Percentiles rank a stretch among this genome's conserved stretches.
Evolutionary conservation across 2,329 filamentous ascomycete species (phyloP).

Genomic region (Phymatotrichopsis omnivora): DNA sequence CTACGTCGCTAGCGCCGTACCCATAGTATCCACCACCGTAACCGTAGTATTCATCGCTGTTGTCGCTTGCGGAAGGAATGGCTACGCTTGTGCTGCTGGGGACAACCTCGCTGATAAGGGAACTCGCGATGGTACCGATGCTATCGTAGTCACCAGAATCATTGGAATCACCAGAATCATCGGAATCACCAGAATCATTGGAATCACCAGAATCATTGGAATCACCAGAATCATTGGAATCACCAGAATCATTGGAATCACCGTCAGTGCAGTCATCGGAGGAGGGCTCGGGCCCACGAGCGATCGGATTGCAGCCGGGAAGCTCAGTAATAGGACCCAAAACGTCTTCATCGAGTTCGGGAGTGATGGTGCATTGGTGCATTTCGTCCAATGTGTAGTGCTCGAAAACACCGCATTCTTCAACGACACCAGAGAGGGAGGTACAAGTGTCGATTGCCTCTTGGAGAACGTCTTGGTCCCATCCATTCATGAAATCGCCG

Average conservation of each 20-base stretch:
- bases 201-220: background rate
- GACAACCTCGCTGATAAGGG: background rate
- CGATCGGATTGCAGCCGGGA: slow-evolving; percentile 25
- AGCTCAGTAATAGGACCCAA: slow-evolving; percentile 17
- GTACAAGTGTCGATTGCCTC: slow-evolving; percentile 33
- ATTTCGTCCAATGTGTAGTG: slow-evolving; percentile 15
- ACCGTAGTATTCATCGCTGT: background rate
- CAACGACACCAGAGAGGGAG: slow-evolving; percentile 18
- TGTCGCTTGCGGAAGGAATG: background rate
- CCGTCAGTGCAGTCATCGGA: slow-evolving; percentile 11
- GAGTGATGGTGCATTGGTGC: slow-evolving; percentile 20
- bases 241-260: background rate
- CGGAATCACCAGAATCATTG: background rate
- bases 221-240: background rate
- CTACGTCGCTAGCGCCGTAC: background rate
- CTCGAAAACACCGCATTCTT: slow-evolving; percentile 20
- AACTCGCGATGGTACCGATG: background rate
- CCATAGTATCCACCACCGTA: background rate
- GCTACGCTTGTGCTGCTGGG: background rate
- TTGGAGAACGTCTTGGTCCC: slow-evolving; percentile 37
- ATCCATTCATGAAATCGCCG: slow-evolving; percentile 46
- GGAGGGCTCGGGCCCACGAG: slow-evolving; percentile 11
- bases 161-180: too few relatives aligned
- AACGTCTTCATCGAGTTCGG: slow-evolving; percentile 23
- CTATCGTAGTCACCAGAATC: background rate